Evolutionary conservation across 148 eudicot species (phyloP), one percentile per base, ranked within the genome.

Genomic region (Polygonum maritimum): DNA sequence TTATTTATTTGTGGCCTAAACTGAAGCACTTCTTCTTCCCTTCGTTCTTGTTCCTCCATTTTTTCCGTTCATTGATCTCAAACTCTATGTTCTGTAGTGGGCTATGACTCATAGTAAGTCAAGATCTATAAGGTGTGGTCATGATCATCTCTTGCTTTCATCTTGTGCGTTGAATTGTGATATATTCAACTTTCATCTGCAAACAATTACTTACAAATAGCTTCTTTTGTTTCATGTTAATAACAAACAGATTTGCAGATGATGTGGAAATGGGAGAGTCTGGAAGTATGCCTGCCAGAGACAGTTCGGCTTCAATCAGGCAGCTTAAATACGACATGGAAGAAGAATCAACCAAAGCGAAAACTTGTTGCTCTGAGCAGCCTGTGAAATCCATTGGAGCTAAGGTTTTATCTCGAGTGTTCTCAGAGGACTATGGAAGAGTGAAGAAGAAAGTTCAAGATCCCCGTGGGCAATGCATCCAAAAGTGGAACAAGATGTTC

Each of bases 61-160:
- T 63, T 21, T 8, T 63, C 69, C 3, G 3, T 2, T 63, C 3
- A 14, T 22, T 11, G 11, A 5, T 63, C 26, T 44, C 39, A 33
- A 67, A 39, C 35, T 21, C 36, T 48, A 15, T 48, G 7, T 7
- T 16, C 76, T 22, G 39, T 5, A 51, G 49, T 10, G 15, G 33
- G 41, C 76, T 26, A 74, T 74, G 76, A 62, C 63, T 79, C 86
- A 57, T 72, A 69, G 44, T n/a, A 82, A 83, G 41, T 86, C 97
- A 81, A 90, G 85, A 92, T 88, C 97, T 31, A 88, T 90, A 63
- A 88, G 92, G 92, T 91, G 40, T 39, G n/a, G 15, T 39, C 48
- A 47, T 19, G 18, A 35, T 13, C 55, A 73, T 26, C 40, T 33
- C 21, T 63, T 44, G 47, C 31, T 44, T 44, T 44, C 7, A 6